Evolutionary conservation across 2,329 filamentous ascomycete genomes (phyloP), one percentile per base, ranked within the genome.

Genomic region (Colletotrichum costaricense): DNA sequence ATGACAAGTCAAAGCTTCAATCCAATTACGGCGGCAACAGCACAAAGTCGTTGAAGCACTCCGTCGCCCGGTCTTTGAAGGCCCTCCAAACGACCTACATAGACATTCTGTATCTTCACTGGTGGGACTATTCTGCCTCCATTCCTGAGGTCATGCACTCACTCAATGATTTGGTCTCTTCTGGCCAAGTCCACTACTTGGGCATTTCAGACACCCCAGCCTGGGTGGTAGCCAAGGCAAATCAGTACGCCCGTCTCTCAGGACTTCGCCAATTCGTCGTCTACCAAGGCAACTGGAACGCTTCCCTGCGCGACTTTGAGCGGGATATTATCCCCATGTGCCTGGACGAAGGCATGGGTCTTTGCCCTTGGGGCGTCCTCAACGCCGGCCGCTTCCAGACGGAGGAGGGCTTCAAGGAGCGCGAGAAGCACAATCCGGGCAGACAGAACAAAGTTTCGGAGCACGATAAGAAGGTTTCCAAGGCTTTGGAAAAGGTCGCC

Each of bases 301-400:
- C 80, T 5, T 74, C 77, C 33, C n/a, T 67, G 16, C 79, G 82
- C 5, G 81, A 83, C 66, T 78, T 84, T 57, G 83, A 85, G 70
- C 79, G 82, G 12, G 83, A 85, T 1, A 83, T 85, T 22, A 74
- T 86, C 12, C 85, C 85, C 2, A 84, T 86, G 83, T 79, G 79
- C 11, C 78, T 81, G 9, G 77, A 80, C 26, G 82, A 82, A 22
- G 83, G 83, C 67, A 85, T 86, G 90, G 91, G 82, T 33, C 76
- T 92, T 2, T 82, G 85, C 0, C 89, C 91, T 0, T 93, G 90
- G 89, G 90, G 88, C 59, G 87, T 86, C 0, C 80, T 91, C 7
- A 89, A 89, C 8, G 85, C 80, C 81, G 88, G 88, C 42, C 81
- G 82, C 63, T 86, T 89, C 79, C 83, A 87, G 78, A 82, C 83